Percentiles rank a stretch among this genome's conserved stretches.
phyloP scores from a whole-genome alignment of 495 filamentous ascomycete genomes.

The Daldinia bambusicola region DNA sequence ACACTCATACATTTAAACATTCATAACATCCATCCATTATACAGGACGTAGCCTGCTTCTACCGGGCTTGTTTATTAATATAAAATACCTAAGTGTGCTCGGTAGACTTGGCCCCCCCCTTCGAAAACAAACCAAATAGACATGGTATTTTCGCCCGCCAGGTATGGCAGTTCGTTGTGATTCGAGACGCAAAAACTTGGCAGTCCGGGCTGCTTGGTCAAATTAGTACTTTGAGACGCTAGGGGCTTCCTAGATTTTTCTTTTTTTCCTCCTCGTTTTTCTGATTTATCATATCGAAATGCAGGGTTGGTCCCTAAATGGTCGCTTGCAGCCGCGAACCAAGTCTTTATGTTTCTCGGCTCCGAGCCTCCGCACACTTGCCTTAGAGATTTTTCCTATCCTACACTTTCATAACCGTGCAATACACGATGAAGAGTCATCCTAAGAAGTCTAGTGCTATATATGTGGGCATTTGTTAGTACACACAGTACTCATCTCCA shows the following conservation, averaged over 20 bases:
- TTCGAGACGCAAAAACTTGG: slow-evolving; percentile 7
- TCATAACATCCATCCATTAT: slow-evolving; percentile 25
- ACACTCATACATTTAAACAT: not conserved
- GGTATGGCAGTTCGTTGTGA: slow-evolving; percentile 15
- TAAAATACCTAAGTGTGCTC: slow-evolving; percentile 13
- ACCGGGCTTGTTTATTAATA: slow-evolving; percentile 18
- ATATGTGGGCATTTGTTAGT: not conserved
- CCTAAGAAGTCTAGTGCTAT: not conserved
- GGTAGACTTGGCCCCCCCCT: not conserved
- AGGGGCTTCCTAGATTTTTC: slow-evolving; percentile 6
- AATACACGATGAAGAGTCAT: slow-evolving; percentile 16
- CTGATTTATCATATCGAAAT: slow-evolving; percentile 36
- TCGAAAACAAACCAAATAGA: too few species aligned
- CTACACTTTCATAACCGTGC: slow-evolving; percentile 12
- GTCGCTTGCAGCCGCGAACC: slow-evolving; percentile 41
- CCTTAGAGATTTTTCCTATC: not conserved
- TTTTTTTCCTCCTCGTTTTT: slow-evolving; percentile 24
- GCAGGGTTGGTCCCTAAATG: slow-evolving; percentile 40
- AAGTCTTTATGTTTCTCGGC: slow-evolving; percentile 35
- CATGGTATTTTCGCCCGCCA: not conserved
- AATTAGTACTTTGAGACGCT: slow-evolving; percentile 13
- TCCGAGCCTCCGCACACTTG: slow-evolving; percentile 36
- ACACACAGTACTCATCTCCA: not conserved
- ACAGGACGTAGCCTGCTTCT: slow-evolving; percentile 29
- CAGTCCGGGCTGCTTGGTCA: not conserved